phyloP scores from a whole-genome alignment of 1,284 basidiomycete species.

The Pholiota adiposa region DNA sequence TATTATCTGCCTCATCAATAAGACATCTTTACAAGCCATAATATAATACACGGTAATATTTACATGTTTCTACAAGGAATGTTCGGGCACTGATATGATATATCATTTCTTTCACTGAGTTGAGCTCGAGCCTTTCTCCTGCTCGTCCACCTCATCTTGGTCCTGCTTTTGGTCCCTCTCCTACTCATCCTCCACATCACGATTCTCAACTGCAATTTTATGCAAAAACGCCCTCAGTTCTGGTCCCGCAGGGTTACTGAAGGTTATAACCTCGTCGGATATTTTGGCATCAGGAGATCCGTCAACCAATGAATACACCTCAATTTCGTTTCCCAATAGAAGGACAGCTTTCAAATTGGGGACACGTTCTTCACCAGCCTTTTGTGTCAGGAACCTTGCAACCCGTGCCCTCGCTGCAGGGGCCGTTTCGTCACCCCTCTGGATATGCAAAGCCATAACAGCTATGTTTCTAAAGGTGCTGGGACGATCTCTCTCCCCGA shows the following conservation, averaged over 20 bases:
- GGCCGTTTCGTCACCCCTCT: background rate
- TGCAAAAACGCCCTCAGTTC: background rate
- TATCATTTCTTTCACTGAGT: background rate
- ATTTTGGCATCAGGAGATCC: background rate
- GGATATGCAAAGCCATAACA: background rate
- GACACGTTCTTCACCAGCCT: background rate
- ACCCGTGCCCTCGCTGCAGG: background rate
- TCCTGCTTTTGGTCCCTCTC: no score
- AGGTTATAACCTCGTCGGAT: background rate
- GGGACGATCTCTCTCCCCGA: background rate
- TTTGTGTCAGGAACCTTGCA: background rate
- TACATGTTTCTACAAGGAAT: no score
- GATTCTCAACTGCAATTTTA: background rate
- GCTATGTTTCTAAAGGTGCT: background rate
- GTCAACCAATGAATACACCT: background rate
- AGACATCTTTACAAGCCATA: no score
- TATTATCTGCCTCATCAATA: no score
- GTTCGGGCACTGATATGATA: no score
- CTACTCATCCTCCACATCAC: background rate
- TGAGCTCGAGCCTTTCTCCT: background rate
- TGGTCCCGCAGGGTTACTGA: background rate
- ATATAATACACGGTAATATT: no score
- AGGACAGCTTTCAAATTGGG: background rate
- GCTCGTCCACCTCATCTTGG: no score
- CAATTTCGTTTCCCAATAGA: background rate